Base-by-base conservation (phyloP, 2,329 filamentous ascomycete genomes). In the Scleromitrula shiraiana region DNA sequence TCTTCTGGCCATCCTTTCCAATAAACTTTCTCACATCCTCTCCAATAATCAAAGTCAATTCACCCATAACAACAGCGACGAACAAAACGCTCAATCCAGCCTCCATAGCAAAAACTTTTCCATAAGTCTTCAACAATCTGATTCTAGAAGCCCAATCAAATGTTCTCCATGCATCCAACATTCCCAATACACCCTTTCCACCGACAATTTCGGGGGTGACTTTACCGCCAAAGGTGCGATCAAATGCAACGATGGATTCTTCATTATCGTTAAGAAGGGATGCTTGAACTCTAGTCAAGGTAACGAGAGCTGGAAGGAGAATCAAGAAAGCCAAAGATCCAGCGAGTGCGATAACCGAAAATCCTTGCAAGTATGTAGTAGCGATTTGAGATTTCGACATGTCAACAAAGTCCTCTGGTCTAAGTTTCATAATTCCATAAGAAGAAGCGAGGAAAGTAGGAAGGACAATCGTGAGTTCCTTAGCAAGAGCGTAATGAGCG, bases 161-260 rank as follows among this genome's bases (percentile, higher is more conserved):
- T 29, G 80, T 86, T 59, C 73, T 76, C 86, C 88, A 90, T 1
- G 88, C 89, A 59, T 91, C 84, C 41, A 77, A 65, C 60, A 91
- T 76, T 33, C 83, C 78, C 53, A 87, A 74, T 56, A 78, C 81
- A 56, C 87, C 85, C 54, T 74, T 77, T 46, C 85, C 87, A 50
- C 80, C 82, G n/a, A 88, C 71, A 41, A 88, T 75, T 51, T 78
- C 77, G n/a, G 86, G 82, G 55, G 83, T 78, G 23, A 91, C 78
- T 63, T 82, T 84, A 58, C 87, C 87, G 54, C 77, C 79, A 61
- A 94, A 94, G 24, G 83, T 83, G 55, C 89, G 85, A 72, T 97
- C 91, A 60, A 97, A 95, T 26, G 88, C 83, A 29, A 97, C 82
- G 55, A 96, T 85, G 22, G 87, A 81, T 68, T 94, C 84, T 56